These are phyloP conservation scores for Geotrichum klebahnii DNA, from an alignment of 1,139 yeast species.

Conservation along the genomic window DNA sequence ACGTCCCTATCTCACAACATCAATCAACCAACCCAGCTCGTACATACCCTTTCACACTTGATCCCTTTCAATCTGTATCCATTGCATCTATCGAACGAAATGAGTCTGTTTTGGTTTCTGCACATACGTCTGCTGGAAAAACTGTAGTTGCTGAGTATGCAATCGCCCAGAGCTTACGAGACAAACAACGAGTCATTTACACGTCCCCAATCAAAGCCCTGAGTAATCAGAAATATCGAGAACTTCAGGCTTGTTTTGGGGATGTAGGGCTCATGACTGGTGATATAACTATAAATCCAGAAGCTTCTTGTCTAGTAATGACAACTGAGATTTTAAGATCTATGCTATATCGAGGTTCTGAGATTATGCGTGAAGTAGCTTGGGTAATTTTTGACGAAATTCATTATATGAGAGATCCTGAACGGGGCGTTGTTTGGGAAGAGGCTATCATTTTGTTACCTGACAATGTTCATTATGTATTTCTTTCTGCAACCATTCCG, in stretches of 20 bases:
- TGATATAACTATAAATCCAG: constrained; percentile 96
- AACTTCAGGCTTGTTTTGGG: constrained; percentile 72
- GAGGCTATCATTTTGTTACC: constrained; percentile 96
- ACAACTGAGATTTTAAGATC: constrained; percentile 93
- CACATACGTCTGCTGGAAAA: constrained; percentile 93
- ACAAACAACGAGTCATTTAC: constrained; percentile 86
- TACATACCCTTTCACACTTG: constrained; percentile 84
- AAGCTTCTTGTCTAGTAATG: constrained; percentile 94
- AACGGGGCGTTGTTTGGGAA: constrained; percentile 99
- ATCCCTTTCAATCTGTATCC: constrained; percentile 95
- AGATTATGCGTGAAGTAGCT: constrained; percentile 91
- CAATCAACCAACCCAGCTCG: constrained; percentile 59
- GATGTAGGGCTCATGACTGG: constrained; percentile 97
- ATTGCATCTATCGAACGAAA: constrained; percentile 89
- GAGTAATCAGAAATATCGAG: constrained; percentile 91
- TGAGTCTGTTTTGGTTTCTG: constrained; percentile 95
- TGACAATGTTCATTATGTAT: constrained; percentile 84
- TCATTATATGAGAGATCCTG: constrained; percentile 93
- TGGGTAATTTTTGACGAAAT: constrained; percentile 97
- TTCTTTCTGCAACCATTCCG: constrained; percentile 94
- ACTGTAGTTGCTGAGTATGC: constrained; percentile 94
- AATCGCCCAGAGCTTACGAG: constrained; percentile 84
- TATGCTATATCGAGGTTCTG: constrained; percentile 95
- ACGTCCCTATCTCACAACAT: constrained; percentile 83
- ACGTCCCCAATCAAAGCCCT: constrained; percentile 92